Evolutionary conservation across 1,284 basidiomycete species (phyloP).

Genomic region (Leccinum griseonigrum): DNA sequence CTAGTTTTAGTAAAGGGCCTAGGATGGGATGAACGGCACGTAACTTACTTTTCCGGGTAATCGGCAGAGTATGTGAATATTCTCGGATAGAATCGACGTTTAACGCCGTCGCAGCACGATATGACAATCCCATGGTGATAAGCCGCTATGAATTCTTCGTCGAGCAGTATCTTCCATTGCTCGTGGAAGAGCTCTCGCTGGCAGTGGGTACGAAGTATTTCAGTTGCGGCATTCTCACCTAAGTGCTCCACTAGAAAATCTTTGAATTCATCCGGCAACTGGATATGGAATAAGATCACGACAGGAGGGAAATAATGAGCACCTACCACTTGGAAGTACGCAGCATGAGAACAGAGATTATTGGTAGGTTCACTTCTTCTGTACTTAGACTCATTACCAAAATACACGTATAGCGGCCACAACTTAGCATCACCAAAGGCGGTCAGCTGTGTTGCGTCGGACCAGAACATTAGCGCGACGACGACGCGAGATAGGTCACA

Average conservation of each 20-base stretch:
- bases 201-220: background rate
- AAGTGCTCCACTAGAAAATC: background rate
- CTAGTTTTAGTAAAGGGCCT: background rate
- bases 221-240: background rate
- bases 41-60: background rate
- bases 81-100: background rate
- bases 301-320: background rate
- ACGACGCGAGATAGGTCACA: background rate
- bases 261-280: background rate
- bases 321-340: background rate
- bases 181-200: background rate
- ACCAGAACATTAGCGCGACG: background rate
- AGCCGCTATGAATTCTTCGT: background rate
- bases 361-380: background rate
- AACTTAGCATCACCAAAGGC: background rate
- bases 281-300: background rate
- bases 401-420: background rate
- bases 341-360: background rate
- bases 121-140: background rate
- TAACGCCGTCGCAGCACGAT: background rate
- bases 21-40: background rate
- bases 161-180: background rate
- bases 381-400: background rate
- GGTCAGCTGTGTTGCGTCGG: background rate
- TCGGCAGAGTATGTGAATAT: background rate